Evolutionary conservation across 2,329 filamentous ascomycete genomes (phyloP).

Genomic region (Phialemonium atrogriseum): DNA sequence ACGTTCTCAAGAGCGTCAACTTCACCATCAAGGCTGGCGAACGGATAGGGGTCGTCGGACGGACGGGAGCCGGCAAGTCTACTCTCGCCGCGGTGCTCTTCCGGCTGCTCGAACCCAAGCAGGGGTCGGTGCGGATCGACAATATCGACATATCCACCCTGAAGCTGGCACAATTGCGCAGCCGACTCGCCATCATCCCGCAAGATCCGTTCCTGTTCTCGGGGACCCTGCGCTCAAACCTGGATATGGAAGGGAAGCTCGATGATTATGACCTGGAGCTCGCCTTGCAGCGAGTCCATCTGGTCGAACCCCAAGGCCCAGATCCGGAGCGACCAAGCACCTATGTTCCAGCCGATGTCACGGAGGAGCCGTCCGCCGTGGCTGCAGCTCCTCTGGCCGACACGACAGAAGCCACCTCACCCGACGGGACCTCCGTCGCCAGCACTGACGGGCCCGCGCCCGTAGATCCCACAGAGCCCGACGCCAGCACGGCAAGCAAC

Average conservation of each 20-base stretch:
- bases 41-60: conserved; percentile 55
- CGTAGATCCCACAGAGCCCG: conserved; percentile 5
- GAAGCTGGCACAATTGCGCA: conserved; percentile 52
- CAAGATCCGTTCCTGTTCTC: conserved; percentile 61
- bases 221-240: conserved; percentile 54
- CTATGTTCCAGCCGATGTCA: conserved; percentile 2
- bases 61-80: conserved; percentile 59
- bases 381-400: background rate
- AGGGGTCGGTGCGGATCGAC: conserved; percentile 35
- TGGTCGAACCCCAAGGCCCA: conserved; percentile 38
- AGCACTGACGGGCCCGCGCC: conserved; percentile 11
- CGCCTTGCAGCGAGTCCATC: conserved; percentile 51
- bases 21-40: conserved; percentile 40
- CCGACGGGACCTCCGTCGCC: conserved; percentile 5
- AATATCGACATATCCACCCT: conserved; percentile 46
- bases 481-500: background rate
- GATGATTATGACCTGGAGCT: conserved; percentile 53
- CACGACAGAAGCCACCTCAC: conserved; percentile 1
- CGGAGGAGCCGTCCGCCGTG: background rate
- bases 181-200: conserved; percentile 56
- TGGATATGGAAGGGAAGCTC: conserved; percentile 54
- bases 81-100: conserved; percentile 58
- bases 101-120: conserved; percentile 40
- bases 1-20: conserved; percentile 27
- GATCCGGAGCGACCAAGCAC: conserved; percentile 22